phyloP scores from a whole-genome alignment of 352 stramenopile genomes.

The Pythium plurisporium region DNA sequence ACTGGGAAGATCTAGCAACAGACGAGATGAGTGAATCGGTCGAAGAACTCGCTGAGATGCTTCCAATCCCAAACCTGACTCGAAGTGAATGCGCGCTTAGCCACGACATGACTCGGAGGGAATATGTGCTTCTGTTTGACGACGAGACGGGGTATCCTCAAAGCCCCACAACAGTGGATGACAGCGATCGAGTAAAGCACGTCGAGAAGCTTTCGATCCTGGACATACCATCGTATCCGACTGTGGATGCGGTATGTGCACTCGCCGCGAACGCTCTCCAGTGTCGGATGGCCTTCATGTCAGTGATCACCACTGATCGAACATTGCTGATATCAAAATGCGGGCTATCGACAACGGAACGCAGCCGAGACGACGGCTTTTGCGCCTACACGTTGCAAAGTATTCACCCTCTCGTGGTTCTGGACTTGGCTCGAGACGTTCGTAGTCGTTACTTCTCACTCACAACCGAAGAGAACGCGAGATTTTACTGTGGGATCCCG shows the following conservation, averaged over 20 bases:
- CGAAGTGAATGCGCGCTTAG: conserved; percentile 2
- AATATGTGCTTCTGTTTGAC: conserved; percentile 18
- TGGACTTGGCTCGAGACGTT: conserved; percentile 17
- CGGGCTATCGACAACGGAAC: neutral
- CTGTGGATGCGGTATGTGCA: conserved; percentile 10
- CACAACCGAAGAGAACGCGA: neutral
- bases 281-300: conserved; percentile 9
- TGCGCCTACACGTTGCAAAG: conserved; percentile 18
- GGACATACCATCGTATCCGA: neutral
- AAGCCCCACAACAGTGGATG: conserved; percentile 2
- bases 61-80: neutral
- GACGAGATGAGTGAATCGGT: conserved; percentile 7
- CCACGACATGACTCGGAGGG: neutral
- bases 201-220: conserved; percentile 4
- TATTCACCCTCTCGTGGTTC: conserved; percentile 9
- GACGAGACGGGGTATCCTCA: conserved; percentile 3
- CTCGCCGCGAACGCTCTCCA: neutral
- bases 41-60: conserved; percentile 10
- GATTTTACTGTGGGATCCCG: conserved; percentile 18
- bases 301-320: neutral
- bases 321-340: neutral
- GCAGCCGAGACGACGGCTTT: conserved; percentile 15
- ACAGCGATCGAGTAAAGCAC: conserved; percentile 2
- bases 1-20: neutral
- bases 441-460: conserved; percentile 13